A percentile compares a stretch with the other conserved stretches of the same genome.
phyloP scores from a whole-genome alignment of 441 rosid genomes.

The Biscutella laevigata region DNA sequence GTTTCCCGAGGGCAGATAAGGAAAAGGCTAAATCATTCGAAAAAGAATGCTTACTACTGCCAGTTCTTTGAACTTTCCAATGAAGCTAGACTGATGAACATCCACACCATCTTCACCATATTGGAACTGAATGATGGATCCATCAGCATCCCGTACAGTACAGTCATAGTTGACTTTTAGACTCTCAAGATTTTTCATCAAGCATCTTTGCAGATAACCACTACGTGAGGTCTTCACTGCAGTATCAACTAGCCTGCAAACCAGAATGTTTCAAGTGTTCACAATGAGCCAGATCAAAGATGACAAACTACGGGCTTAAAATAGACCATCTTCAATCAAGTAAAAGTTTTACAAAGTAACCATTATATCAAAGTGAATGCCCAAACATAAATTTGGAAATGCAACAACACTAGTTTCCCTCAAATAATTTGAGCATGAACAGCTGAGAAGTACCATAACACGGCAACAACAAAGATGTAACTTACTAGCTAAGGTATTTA shows the following conservation, averaged over 20 bases:
- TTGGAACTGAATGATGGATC: slow-evolving; percentile 80
- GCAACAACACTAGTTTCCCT: not conserved
- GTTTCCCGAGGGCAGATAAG: slow-evolving; percentile 7
- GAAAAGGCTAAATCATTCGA: slow-evolving; percentile 11
- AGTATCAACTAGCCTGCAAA: slow-evolving; percentile 86
- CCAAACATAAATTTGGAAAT: not conserved
- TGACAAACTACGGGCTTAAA: no score
- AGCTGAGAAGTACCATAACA: no score
- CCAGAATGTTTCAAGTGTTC: slow-evolving; percentile 22
- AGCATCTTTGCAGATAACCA: slow-evolving; percentile 98
- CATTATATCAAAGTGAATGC: not conserved
- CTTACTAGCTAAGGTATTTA: no score
- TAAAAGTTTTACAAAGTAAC: not conserved
- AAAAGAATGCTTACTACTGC: slow-evolving; percentile 42
- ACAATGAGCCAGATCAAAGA: slow-evolving; percentile 4
- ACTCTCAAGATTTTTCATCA: slow-evolving; percentile 93
- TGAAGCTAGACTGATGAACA: slow-evolving; percentile 82
- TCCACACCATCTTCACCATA: slow-evolving; percentile 99
- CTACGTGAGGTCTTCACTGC: slow-evolving; percentile 99
- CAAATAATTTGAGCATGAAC: no score
- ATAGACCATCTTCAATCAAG: no score
- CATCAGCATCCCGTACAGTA: slow-evolving; percentile 96
- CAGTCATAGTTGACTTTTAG: slow-evolving; percentile 84
- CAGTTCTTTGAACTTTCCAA: slow-evolving; percentile 62
- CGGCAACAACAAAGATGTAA: no score